These are phyloP conservation scores for Pseudogymnoascus sp. DNA, from an alignment of 2,329 filamentous ascomycete genomes.

Conservation along the genomic window DNA sequence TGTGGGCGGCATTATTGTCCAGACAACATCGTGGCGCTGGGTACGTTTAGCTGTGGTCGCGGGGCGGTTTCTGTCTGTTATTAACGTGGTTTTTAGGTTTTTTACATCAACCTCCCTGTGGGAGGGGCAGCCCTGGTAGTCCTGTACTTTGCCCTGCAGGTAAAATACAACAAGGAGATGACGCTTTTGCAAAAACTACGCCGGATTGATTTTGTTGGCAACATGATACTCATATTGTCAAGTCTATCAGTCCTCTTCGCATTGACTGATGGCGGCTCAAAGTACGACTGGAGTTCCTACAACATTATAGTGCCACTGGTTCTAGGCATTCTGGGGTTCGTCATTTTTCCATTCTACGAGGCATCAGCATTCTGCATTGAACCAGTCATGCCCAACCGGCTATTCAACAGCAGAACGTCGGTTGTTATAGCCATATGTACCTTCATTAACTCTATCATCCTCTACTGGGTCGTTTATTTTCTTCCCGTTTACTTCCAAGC, in stretches of 20 bases:
- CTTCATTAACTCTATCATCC: conserved; percentile 32
- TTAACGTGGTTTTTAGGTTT: neutral
- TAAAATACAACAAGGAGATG: conserved; percentile 29
- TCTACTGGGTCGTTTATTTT: conserved; percentile 26
- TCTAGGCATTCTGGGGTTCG: conserved; percentile 34
- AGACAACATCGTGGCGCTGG: conserved; percentile 38
- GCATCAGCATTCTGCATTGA: conserved; percentile 11
- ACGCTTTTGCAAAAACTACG: conserved; percentile 27
- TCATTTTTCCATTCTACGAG: conserved; percentile 24
- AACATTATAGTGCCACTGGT: conserved; percentile 36
- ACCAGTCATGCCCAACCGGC: conserved; percentile 10
- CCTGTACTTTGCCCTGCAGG: conserved; percentile 20
- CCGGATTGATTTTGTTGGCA: conserved; percentile 38
- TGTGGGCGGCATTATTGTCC: conserved; percentile 36
- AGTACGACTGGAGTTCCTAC: conserved; percentile 34
- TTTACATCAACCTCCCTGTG: conserved; percentile 20
- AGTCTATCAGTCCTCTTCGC: conserved; percentile 35
- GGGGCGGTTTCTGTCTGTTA: neutral
- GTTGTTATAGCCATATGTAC: conserved; percentile 22
- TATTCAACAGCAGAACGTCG: conserved; percentile 12
- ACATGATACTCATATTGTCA: conserved; percentile 34
- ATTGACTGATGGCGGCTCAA: conserved; percentile 37
- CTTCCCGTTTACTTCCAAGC: conserved; percentile 11
- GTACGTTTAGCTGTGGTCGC: conserved; percentile 24
- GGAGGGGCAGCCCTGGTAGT: conserved; percentile 14